Conservation (phyloP, 768 basidiomycete genomes). For the Leucocoprinus leucothites region DNA sequence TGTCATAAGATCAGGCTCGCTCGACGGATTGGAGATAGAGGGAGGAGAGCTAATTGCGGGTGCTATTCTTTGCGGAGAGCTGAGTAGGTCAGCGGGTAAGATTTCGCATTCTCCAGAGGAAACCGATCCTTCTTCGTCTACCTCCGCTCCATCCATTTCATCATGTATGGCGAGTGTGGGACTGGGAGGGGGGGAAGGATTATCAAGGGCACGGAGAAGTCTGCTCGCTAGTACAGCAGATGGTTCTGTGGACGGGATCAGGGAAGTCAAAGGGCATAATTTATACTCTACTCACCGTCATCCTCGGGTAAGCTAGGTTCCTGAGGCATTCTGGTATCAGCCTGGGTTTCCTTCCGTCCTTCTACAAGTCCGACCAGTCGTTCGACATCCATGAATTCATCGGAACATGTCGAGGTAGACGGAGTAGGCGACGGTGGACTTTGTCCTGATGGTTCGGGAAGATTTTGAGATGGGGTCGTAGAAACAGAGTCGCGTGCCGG, state of each 20-base stretch:
- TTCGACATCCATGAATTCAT: constrained; percentile 22
- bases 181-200: constrained; percentile 63
- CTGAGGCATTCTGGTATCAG: constrained; percentile 46
- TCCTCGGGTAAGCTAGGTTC: constrained; percentile 41
- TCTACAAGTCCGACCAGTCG: constrained; percentile 27
- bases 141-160: constrained; percentile 1
- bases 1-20: constrained; percentile 20
- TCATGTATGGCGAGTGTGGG: constrained; percentile 13
- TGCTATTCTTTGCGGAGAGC: background rate
- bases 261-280: background rate
- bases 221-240: constrained; percentile 63
- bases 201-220: constrained; percentile 68
- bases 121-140: background rate
- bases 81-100: background rate
- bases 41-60: constrained; percentile 7
- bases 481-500: constrained; percentile 17
- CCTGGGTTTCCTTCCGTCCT: constrained; percentile 27
- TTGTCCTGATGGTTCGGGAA: background rate
- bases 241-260: constrained; percentile 43
- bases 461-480: constrained; percentile 18
- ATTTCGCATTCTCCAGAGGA: background rate
- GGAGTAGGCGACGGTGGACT: constrained; percentile 24
- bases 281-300: constrained; percentile 23
- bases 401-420: constrained; percentile 21
- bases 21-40: background rate